phyloP scores from a whole-genome alignment of 169 alveolate genomes.

The Plasmodium cynomolgi region DNA sequence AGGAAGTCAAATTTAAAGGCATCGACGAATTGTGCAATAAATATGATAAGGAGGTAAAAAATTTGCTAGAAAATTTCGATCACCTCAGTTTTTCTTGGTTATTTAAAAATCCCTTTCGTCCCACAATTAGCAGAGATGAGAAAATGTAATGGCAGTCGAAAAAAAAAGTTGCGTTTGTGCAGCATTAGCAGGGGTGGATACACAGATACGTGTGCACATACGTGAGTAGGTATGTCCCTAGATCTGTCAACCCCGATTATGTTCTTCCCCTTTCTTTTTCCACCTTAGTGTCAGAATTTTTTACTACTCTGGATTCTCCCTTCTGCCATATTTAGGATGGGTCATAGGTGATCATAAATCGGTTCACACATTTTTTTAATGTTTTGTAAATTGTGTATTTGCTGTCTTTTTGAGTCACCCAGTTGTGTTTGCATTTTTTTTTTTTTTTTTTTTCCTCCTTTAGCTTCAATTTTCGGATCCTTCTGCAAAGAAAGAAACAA shows the following conservation, averaged over 20 bases:
- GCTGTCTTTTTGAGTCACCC: not conserved
- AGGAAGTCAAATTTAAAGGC: conserved; percentile 13
- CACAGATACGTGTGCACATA: not conserved
- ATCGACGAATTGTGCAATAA: conserved; percentile 46
- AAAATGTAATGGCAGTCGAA: conserved; percentile 35
- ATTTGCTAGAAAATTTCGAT: conserved; percentile 37
- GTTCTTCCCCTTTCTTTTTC: not conserved
- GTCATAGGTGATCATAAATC: conserved; percentile 36
- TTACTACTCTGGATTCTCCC: conserved; percentile 55
- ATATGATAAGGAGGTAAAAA: conserved; percentile 45
- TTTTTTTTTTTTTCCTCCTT: not conserved
- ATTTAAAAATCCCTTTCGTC: conserved; percentile 56
- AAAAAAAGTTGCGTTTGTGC: not conserved
- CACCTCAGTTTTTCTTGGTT: conserved; percentile 30
- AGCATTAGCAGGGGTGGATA: not conserved
- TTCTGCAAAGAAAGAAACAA: conserved; percentile 59
- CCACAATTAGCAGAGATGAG: conserved; percentile 59
- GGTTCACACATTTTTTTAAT: not conserved
- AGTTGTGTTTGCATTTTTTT: not conserved
- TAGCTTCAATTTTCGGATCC: conserved; percentile 67
- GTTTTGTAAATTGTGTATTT: not conserved
- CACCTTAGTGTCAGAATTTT: conserved; percentile 51
- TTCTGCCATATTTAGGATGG: conserved; percentile 73
- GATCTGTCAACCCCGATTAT: not conserved
- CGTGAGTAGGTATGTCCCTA: not conserved